A percentile compares a stretch with the other conserved stretches of the same genome.
These are phyloP conservation scores for Choanephora cucurbitarum DNA, from an alignment of 371 early-diverging fungal species.

Conservation along the genomic window DNA sequence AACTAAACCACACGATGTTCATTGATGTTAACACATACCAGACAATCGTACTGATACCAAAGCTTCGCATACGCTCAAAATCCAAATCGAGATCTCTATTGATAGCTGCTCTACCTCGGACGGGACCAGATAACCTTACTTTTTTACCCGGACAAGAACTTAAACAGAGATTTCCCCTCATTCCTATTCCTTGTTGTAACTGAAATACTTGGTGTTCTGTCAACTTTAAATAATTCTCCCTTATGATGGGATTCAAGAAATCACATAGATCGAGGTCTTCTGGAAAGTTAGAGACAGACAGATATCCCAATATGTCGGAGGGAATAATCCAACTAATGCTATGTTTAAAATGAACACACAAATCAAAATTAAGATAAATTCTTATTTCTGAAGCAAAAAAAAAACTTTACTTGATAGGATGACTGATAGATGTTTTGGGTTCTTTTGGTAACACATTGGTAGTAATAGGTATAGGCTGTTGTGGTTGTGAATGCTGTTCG, in stretches of 20 bases:
- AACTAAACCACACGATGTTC: no score
- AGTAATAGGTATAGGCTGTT: neutral
- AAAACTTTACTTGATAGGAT: conserved; percentile 63
- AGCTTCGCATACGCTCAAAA: conserved; percentile 62
- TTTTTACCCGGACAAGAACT: conserved; percentile 86
- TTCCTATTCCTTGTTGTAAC: neutral
- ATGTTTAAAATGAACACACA: neutral
- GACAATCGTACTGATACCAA: conserved; percentile 67
- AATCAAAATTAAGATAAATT: neutral
- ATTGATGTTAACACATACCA: no score
- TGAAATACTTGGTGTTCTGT: conserved; percentile 8
- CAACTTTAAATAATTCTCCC: neutral
- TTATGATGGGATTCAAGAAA: conserved; percentile 36
- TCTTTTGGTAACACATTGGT: neutral
- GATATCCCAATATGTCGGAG: conserved; percentile 36
- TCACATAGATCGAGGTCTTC: conserved; percentile 41
- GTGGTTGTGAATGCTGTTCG: neutral
- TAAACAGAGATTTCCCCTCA: conserved; percentile 66
- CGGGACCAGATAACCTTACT: conserved; percentile 77
- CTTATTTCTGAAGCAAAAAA: no score
- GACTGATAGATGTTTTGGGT: conserved; percentile 55
- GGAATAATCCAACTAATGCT: conserved; percentile 65
- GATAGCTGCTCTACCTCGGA: conserved; percentile 74
- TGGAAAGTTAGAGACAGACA: conserved; percentile 36
- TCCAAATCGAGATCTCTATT: conserved; percentile 74